Percentiles rank a stretch among this genome's conserved stretches.
phyloP scores from a whole-genome alignment of 495 filamentous ascomycete genomes.

The Apiosordaria backusii region DNA sequence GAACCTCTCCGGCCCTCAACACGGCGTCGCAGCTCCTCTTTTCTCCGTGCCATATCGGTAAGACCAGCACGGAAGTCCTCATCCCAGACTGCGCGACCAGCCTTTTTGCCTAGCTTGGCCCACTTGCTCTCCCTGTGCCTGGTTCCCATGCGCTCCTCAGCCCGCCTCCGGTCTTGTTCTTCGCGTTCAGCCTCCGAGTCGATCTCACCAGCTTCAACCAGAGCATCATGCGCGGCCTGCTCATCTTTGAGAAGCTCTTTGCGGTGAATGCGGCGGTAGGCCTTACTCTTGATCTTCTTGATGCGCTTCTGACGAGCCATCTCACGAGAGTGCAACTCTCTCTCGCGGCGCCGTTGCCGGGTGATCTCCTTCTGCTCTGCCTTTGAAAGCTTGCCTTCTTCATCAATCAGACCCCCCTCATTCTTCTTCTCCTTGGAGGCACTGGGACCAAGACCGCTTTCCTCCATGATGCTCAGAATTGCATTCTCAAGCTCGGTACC shows the following conservation, averaged over 20 bases:
- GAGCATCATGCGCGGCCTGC: conserved; percentile 64
- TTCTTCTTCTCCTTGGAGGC: conserved; percentile 47
- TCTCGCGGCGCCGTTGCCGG: conserved; percentile 69
- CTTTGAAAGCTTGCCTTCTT: conserved; percentile 62
- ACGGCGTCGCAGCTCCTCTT: conserved; percentile 79
- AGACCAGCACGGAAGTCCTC: conserved; percentile 74
- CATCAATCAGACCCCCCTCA: conserved; percentile 54
- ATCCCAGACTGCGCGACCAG: conserved; percentile 75
- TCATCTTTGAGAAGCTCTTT: conserved; percentile 74
- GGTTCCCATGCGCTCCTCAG: conserved; percentile 82
- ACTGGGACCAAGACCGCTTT: conserved; percentile 68
- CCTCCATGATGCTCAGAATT: conserved; percentile 81
- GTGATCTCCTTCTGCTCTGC: conserved; percentile 67
- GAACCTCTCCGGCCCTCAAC: conserved; percentile 74
- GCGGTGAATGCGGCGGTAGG: conserved; percentile 85
- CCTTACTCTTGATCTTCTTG: conserved; percentile 97
- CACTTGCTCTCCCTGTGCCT: conserved; percentile 91
- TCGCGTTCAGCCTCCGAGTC: conserved; percentile 74
- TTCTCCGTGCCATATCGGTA: conserved; percentile 74
- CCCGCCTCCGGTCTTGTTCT: conserved; percentile 70
- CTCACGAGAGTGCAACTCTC: conserved; percentile 89
- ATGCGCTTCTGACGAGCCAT: conserved; percentile 83
- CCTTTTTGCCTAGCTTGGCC: conserved; percentile 84
- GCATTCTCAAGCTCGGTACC: conserved; percentile 77
- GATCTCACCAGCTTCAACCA: conserved; percentile 62